Conservation (phyloP, 2,329 filamentous ascomycete genomes). For the Ophiocordyceps camponoti-leonardi region DNA sequence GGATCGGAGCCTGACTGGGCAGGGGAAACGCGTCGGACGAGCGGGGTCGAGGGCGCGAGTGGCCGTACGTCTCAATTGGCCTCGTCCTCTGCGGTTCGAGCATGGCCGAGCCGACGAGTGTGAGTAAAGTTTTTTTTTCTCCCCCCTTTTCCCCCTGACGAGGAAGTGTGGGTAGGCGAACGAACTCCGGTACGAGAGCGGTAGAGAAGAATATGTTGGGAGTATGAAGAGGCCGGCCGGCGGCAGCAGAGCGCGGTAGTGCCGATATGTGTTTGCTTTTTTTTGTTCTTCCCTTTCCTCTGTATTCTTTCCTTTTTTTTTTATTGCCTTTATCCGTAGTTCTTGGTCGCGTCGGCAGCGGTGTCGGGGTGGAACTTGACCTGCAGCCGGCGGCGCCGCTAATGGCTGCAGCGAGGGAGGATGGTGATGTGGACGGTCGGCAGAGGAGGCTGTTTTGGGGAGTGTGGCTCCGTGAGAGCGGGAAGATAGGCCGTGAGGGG, state of each 20-base stretch:
- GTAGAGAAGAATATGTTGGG: not conserved
- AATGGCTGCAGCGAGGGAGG: not conserved
- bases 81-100: conserved; percentile 15
- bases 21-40: conserved; percentile 35
- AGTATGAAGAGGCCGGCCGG: not conserved
- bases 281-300: not conserved
- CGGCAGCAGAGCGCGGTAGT: not conserved
- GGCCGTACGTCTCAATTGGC: conserved; percentile 26
- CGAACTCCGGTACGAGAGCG: no score
- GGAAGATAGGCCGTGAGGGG: no score
- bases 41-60: conserved; percentile 37
- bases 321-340: not conserved
- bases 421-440: not conserved
- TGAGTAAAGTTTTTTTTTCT: no score
- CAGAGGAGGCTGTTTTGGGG: not conserved
- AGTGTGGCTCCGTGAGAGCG: not conserved
- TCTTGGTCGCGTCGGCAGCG: not conserved
- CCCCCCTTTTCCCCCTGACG: no score
- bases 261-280: not conserved
- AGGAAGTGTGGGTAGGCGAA: no score
- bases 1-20: conserved; percentile 8
- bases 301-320: not conserved
- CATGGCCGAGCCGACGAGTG: conserved; percentile 6
- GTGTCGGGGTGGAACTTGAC: not conserved
- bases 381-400: not conserved